phyloP scores from a whole-genome alignment of 805 yeast species.

The Yamadazyma nakazawae region DNA sequence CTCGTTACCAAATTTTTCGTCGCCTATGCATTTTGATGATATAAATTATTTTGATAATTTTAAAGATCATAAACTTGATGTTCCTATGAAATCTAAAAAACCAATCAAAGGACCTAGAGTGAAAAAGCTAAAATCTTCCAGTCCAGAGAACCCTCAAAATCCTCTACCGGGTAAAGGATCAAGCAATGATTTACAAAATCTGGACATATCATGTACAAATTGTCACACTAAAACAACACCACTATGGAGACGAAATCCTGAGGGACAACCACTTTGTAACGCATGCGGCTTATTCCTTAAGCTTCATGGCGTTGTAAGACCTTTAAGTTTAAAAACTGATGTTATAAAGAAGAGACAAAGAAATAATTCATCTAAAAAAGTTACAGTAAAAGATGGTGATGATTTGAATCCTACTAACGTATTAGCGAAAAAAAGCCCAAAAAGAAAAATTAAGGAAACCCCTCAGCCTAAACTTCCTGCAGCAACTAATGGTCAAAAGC shows the following conservation, averaged over 20 bases:
- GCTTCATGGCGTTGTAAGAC: constrained; percentile 93
- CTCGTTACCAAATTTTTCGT: constrained; percentile 10
- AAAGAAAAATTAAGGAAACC: neutral
- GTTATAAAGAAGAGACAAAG: constrained; percentile 91
- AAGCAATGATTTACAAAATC: constrained; percentile 4
- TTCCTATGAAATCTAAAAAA: constrained; percentile 8
- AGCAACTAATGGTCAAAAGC: neutral
- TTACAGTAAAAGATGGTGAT: constrained; percentile 42
- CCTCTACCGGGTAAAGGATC: neutral
- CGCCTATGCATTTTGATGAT: constrained; percentile 13
- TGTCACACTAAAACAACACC: constrained; percentile 94
- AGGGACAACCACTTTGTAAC: constrained; percentile 90
- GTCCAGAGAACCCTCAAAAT: constrained; percentile 1
- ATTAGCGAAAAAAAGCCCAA: neutral
- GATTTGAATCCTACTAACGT: constrained; percentile 46
- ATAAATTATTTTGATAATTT: constrained; percentile 12
- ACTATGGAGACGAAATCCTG: constrained; percentile 89
- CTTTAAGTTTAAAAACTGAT: constrained; percentile 85
- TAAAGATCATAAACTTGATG: constrained; percentile 8
- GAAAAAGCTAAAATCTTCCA: constrained; percentile 6
- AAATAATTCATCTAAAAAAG: constrained; percentile 23
- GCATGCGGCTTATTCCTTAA: constrained; percentile 94
- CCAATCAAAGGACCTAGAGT: constrained; percentile 8
- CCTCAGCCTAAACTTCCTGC: neutral
- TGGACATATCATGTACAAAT: constrained; percentile 59